Evolutionary conservation across 2,329 filamentous ascomycete genomes (phyloP).

Genomic region (Thielaviopsis punctulata): DNA sequence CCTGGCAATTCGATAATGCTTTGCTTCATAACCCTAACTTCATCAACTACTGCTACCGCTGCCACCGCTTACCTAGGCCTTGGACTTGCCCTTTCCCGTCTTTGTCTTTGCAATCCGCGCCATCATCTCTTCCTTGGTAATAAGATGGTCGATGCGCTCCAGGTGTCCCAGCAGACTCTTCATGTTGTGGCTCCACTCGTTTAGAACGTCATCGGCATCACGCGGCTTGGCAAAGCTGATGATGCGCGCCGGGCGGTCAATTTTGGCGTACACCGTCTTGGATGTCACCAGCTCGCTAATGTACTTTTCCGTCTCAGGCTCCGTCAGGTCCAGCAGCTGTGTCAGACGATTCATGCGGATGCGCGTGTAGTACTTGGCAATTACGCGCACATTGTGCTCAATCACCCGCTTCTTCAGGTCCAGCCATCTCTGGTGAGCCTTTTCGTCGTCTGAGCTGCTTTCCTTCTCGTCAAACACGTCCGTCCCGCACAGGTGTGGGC

Average conservation of each 20-base stretch:
- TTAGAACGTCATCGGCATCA: slow-evolving; percentile 87
- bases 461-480: slow-evolving; percentile 68
- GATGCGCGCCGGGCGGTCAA: slow-evolving; percentile 79
- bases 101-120: slow-evolving; percentile 48
- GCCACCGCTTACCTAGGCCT: slow-evolving; percentile 16
- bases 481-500: slow-evolving; percentile 69
- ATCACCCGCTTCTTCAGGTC: slow-evolving; percentile 96
- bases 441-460: slow-evolving; percentile 52
- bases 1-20: slow-evolving; percentile 8
- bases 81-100: slow-evolving; percentile 17
- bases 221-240: slow-evolving; percentile 91
- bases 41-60: too few species aligned
- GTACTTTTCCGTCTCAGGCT: slow-evolving; percentile 97
- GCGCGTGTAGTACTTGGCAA: slow-evolving; percentile 97
- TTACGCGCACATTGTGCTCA: slow-evolving; percentile 93
- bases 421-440: slow-evolving; percentile 75
- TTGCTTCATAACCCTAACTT: slow-evolving; percentile 3
- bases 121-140: slow-evolving; percentile 99
- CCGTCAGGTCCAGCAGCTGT: slow-evolving; percentile 74
- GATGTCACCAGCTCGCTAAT: slow-evolving; percentile 92
- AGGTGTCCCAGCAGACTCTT: slow-evolving; percentile 73
- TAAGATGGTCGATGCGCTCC: slow-evolving; percentile 90
- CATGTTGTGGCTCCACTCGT: slow-evolving; percentile 98
- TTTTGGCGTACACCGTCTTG: slow-evolving; percentile 96
- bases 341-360: slow-evolving; percentile 86